A percentile compares a stretch with the other conserved stretches of the same genome.
Evolutionary conservation across 306 rosid genomes (phyloP).

Genomic region (Benincasa hispida): DNA sequence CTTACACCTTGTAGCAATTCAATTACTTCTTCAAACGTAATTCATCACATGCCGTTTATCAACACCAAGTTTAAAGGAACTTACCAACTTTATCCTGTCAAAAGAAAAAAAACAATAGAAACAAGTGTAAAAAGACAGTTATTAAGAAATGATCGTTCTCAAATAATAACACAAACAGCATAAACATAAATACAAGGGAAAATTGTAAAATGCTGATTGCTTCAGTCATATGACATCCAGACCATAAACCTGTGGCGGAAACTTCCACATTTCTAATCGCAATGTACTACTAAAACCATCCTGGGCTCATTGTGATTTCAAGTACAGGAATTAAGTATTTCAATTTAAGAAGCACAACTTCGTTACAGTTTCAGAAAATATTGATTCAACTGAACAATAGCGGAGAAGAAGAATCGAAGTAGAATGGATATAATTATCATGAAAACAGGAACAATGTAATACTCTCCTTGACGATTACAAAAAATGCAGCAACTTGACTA

Average conservation of each 20-base stretch:
- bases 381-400: too few species aligned
- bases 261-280: neutral
- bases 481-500: neutral
- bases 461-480: neutral
- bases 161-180: neutral
- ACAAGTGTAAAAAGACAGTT: neutral
- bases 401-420: neutral
- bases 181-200: neutral
- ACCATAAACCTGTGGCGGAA: neutral
- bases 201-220: neutral
- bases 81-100: constrained; percentile 97
- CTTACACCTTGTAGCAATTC: too few species aligned
- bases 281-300: neutral
- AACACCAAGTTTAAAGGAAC: constrained; percentile 30
- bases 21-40: constrained; percentile 24
- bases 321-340: neutral
- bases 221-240: neutral
- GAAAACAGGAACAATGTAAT: neutral
- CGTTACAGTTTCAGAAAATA: too few species aligned
- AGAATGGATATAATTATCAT: neutral
- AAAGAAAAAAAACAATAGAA: constrained; percentile 18
- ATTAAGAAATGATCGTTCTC: neutral
- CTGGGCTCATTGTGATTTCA: neutral
- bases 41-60: constrained; percentile 18
- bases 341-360: neutral